Percentiles rank a stretch among this genome's conserved stretches.
Conservation (phyloP, 306 rosid genomes). For the Morella rubra region DNA sequence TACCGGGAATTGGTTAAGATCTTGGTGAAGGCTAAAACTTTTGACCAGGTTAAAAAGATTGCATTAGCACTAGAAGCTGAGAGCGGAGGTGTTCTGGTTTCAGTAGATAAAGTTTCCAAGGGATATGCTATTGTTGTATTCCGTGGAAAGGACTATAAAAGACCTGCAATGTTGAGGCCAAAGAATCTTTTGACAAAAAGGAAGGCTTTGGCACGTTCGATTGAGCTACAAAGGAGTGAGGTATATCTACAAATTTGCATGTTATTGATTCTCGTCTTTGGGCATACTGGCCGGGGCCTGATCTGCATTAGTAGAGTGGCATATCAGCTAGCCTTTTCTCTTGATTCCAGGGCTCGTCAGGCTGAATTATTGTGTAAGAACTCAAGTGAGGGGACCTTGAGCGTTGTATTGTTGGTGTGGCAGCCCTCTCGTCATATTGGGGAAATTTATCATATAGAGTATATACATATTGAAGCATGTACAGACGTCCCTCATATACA, state of each 20-base stretch:
- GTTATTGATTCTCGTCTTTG: not conserved
- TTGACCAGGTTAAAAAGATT: conserved; percentile 77
- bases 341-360: not conserved
- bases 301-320: not conserved
- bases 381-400: not conserved
- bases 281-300: not conserved
- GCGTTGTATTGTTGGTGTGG: not conserved
- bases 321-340: not conserved
- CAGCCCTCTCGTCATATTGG: not conserved
- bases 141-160: conserved; percentile 78
- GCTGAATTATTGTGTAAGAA: not conserved
- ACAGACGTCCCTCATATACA: not conserved
- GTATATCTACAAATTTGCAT: conserved; percentile 38
- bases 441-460: not conserved
- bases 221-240: conserved; percentile 93
- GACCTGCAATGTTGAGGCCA: conserved; percentile 84
- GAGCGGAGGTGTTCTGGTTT: conserved; percentile 90
- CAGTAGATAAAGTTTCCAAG: conserved; percentile 86
- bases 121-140: conserved; percentile 73
- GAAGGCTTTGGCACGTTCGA: conserved; percentile 93
- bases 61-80: conserved; percentile 97
- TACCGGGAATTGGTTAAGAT: conserved; percentile 88
- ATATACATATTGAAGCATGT: not conserved
- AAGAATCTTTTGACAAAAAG: conserved; percentile 96
- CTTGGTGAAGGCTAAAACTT: conserved; percentile 70